A percentile compares a stretch with the other conserved stretches of the same genome.
These are phyloP conservation scores for Claviceps sp. DNA, from an alignment of 2,329 filamentous ascomycete species.

Conservation along the genomic window DNA sequence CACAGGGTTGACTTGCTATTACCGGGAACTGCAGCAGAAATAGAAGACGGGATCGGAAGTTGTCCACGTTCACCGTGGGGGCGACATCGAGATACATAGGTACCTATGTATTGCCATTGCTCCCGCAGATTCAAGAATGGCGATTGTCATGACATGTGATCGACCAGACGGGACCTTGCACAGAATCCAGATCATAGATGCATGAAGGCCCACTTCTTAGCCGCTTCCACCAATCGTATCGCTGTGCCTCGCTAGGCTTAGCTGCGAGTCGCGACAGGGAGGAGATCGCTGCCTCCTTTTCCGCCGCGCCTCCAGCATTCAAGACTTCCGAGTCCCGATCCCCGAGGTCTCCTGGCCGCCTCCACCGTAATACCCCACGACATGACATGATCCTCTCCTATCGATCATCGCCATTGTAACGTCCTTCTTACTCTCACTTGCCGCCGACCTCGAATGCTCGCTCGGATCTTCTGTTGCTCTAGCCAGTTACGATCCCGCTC, in stretches of 20 bases:
- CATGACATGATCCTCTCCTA: not conserved
- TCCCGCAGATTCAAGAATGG: not conserved
- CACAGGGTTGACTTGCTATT: not conserved
- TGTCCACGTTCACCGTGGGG: not conserved
- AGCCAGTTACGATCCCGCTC: not conserved
- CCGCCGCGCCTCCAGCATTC: not conserved
- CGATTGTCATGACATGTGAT: not conserved
- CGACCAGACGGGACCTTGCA: not conserved
- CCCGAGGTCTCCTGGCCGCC: not conserved
- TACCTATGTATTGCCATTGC: not conserved
- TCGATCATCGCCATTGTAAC: not conserved
- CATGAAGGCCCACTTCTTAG: not conserved
- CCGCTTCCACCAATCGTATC: not conserved
- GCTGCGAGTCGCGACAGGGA: not conserved
- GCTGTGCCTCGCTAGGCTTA: not conserved
- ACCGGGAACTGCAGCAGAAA: not conserved
- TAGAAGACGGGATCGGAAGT: not conserved
- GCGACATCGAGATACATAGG: not conserved
- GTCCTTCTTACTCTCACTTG: not conserved
- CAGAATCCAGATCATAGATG: too few relatives aligned
- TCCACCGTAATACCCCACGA: not conserved
- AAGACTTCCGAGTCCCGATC: not conserved
- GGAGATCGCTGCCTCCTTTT: conserved; percentile 1
- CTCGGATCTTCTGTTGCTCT: not conserved
- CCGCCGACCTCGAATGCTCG: not conserved